Conservation (phyloP, 2,329 filamentous ascomycete species). For the Penicillium concentricum region DNA sequence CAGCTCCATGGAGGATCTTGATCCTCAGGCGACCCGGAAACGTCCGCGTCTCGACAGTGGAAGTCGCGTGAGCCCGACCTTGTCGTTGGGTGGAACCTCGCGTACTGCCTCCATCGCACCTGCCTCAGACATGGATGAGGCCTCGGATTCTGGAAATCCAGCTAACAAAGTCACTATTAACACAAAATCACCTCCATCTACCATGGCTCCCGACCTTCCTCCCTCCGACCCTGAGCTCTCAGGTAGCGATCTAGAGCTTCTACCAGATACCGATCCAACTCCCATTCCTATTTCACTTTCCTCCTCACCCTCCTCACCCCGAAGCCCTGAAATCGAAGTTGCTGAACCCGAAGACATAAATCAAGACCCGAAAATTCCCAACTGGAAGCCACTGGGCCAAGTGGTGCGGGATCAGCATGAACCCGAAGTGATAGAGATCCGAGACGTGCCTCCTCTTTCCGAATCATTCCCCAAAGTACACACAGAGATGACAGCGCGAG, state of each 20-base stretch:
- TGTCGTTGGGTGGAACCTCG: constrained; percentile 32
- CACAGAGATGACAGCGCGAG: constrained; percentile 25
- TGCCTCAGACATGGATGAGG: constrained; percentile 30
- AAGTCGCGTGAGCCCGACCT: constrained; percentile 34
- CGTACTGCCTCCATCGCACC: constrained; percentile 26
- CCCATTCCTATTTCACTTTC: constrained; percentile 40
- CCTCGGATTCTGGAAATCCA: constrained; percentile 33
- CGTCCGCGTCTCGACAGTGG: constrained; percentile 50
- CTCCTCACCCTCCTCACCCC: constrained; percentile 41
- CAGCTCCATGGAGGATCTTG: constrained; percentile 42
- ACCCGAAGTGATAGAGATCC: constrained; percentile 37
- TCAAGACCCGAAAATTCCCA: constrained; percentile 46
- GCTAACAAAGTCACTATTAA: constrained; percentile 51
- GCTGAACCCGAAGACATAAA: constrained; percentile 51
- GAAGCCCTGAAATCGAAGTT: constrained; percentile 50
- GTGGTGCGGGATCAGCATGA: constrained; percentile 31
- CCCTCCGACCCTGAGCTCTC: constrained; percentile 14
- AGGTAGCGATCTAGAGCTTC: constrained; percentile 3
- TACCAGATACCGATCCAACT: constrained; percentile 21
- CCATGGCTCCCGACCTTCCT: constrained; percentile 16
- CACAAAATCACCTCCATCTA: constrained; percentile 38
- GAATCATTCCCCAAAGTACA: constrained; percentile 40
- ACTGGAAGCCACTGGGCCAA: constrained; percentile 43
- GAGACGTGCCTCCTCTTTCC: constrained; percentile 32
- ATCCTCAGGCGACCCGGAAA: constrained; percentile 44